These are phyloP conservation scores for Tylopilus rubrobrunneus DNA, from an alignment of 768 basidiomycete genomes.

Conservation along the genomic window DNA sequence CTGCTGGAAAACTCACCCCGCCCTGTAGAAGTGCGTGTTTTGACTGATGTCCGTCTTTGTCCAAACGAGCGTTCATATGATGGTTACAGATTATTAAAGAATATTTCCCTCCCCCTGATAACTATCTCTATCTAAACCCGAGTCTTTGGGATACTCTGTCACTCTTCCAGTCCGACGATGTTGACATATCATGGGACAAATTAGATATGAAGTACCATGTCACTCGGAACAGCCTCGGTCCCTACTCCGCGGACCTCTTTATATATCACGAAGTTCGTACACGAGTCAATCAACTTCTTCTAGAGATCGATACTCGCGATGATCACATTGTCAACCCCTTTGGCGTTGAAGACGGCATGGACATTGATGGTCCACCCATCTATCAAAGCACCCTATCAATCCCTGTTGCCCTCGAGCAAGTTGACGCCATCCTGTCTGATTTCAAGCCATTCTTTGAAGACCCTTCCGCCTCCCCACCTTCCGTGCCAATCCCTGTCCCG, in stretches of 20 bases:
- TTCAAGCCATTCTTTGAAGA: constrained; percentile 38
- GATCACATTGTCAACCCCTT: constrained; percentile 17
- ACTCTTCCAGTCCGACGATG: constrained; percentile 31
- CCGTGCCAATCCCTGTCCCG: constrained; percentile 40
- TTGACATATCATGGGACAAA: constrained; percentile 54
- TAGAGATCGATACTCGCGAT: constrained; percentile 23
- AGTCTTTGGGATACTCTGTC: constrained; percentile 52
- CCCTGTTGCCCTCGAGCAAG: constrained; percentile 44
- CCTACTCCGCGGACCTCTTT: constrained; percentile 72
- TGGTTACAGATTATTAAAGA: constrained; percentile 49
- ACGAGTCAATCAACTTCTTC: constrained; percentile 40
- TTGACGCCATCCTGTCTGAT: constrained; percentile 46
- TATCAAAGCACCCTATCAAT: constrained; percentile 18
- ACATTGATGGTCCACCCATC: constrained; percentile 23
- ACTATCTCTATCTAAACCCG: constrained; percentile 55
- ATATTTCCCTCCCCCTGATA: constrained; percentile 49
- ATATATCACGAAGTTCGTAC: constrained; percentile 57
- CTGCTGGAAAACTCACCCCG: constrained; percentile 57
- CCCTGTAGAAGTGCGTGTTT: constrained; percentile 55
- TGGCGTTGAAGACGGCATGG: constrained; percentile 22
- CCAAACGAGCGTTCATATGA: constrained; percentile 1
- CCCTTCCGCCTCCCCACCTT: constrained; percentile 22
- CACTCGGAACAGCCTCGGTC: constrained; percentile 62
- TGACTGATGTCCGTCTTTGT: neutral
- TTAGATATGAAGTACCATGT: constrained; percentile 60